Base-by-base conservation (phyloP, 1,139 yeast genomes). In the Taphrina populina region DNA sequence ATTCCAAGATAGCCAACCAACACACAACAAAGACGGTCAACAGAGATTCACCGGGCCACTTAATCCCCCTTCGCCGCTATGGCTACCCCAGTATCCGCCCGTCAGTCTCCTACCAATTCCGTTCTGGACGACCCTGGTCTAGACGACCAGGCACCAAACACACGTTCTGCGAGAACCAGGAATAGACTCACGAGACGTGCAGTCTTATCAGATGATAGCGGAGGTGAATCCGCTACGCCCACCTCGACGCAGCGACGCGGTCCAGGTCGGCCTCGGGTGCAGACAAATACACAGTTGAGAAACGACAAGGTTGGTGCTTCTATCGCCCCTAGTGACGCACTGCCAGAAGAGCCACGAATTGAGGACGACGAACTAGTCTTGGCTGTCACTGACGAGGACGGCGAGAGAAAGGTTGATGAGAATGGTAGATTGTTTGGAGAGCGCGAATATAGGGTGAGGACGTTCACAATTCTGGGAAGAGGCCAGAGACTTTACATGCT, bases 401-500 rank as follows among this genome's bases (percentile, higher is more conserved):
- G 97, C 44, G 84, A 82, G 59, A 76, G 73, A 15, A 92, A 92
- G 69, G 80, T 92, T 40, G 83, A 81, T 61, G 74, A 69, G 37
- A 67, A 76, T 58, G 98, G 98, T 19, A 75, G 76, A 56, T 73
- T 94, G 58, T 67, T 70, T 44, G 96, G 86, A 1, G 94, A 81
- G n/a, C 76, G 97, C 62, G 78, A 80, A 64, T 92, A 79, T 71
- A 76, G 92, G 59, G 84, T 88, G 61, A 82, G 90, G 60, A 82
- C 94, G 0, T 92, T 92, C 70, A 86, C 87, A 3, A 78, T 90
- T 8, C 70, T 77, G 40, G 88, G 85, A 3, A 79, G 83, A 58
- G 96, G 95, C 2, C 78, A 81, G 35, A 76, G 82, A 61, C 75
- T 83, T 58, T 92, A 81, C 69, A 88, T 92, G 95, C 78, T 92